Evolutionary conservation across 148 eudicot species (phyloP), one percentile per base, ranked within the genome.

Genomic region (Pouteria glomerata): DNA sequence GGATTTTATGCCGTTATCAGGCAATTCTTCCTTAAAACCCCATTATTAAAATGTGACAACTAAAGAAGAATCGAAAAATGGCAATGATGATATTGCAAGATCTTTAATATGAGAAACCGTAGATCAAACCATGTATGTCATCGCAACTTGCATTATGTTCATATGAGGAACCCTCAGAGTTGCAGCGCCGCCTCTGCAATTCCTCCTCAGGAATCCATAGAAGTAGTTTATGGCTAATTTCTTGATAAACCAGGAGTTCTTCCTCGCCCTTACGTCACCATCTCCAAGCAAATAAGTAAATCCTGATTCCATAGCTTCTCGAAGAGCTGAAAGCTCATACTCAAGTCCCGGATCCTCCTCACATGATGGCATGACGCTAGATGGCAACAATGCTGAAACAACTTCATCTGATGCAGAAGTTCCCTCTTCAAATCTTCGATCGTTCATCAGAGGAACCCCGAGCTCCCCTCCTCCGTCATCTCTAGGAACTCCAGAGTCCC

Each of bases 111-210:
- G n/a, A n/a, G n/a, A 37, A 26, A 14, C 41, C 53, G 16, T 18
- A 33, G 61, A 79, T 82, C 79, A 88, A 16, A 88, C 92, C 87
- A 87, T 93, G 81, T 95, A 89, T 18, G 93, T 89, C 86, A 88
- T 92, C 51, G 90, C 84, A 45, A 95, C 99, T 75, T 85, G 90
- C 29, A 95, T 88, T 72, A 95, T 78, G 62, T 88, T 89, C 84
- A 85, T 92, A 57, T 91, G 99, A 69, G 99, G 99, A 56, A 92
- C 97, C 63, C 77, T 88, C 80, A 95, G 58, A 16, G 85, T 85
- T 31, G 99, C 96, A 14, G 89, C 88, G 31, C 97, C 97, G 5
- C 94, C 92, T 66, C 99, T 84, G 82, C 99, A 95, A 35, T 95
- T 95, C 74, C 78, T 85, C 83, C 96, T 86, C 71, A 95, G 73